A percentile compares a stretch with the other conserved stretches of the same genome.
Conservation (phyloP, 352 stramenopile genomes). For the Phytophthora fragariae region DNA sequence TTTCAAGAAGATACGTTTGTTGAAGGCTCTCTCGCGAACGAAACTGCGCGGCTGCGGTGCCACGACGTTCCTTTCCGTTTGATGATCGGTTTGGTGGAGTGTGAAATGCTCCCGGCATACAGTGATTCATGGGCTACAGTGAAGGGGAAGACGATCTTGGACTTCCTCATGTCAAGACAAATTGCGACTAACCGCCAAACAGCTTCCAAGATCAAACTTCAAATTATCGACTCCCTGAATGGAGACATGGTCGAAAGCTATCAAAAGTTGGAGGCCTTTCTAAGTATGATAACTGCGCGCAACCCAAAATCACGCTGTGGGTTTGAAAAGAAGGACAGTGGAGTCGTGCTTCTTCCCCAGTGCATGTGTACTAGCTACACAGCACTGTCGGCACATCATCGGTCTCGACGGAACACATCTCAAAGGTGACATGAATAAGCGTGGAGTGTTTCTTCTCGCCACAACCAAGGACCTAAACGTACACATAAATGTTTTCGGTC, state of each 20-base stretch:
- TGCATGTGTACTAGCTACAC: not conserved
- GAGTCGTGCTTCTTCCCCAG: not conserved
- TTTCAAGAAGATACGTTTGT: too few species aligned
- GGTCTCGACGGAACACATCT: not conserved
- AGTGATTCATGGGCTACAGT: constrained; percentile 7
- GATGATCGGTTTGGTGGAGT: not conserved
- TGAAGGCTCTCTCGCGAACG: too few species aligned
- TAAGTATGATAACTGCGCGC: too few species aligned
- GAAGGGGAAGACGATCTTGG: constrained; percentile 3
- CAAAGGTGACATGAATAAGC: not conserved
- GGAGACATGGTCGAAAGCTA: too few species aligned
- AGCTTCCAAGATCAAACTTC: too few species aligned
- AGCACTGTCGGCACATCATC: not conserved
- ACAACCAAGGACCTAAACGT: not conserved
- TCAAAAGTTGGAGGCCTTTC: too few species aligned
- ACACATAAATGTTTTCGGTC: constrained; percentile 8
- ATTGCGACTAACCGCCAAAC: too few species aligned
- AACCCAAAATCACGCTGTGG: not conserved
- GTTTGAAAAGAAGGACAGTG: not conserved
- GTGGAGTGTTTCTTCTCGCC: not conserved
- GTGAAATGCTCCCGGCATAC: constrained; percentile 16
- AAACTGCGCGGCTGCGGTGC: too few species aligned
- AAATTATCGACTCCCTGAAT: too few species aligned
- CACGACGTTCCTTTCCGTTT: too few species aligned
- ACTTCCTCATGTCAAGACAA: constrained; percentile 3